These are phyloP conservation scores for Annulohypoxylon maeteangense DNA, from an alignment of 495 filamentous ascomycete genomes.

Conservation along the genomic window DNA sequence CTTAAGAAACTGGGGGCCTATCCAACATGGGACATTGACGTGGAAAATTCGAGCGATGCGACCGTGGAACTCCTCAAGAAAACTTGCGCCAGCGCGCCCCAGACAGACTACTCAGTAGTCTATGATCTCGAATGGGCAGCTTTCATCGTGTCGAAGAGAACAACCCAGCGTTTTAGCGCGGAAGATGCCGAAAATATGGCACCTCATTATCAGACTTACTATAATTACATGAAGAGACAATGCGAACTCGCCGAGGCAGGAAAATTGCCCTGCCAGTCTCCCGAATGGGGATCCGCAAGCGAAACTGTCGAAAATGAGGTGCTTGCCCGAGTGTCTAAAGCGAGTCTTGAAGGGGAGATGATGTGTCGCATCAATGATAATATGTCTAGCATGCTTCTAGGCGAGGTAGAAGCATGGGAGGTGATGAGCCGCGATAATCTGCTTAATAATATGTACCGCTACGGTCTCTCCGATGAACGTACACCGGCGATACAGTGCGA, in stretches of 20 bases:
- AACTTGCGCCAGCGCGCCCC: slow-evolving; percentile 24
- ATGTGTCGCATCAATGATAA: slow-evolving; percentile 49
- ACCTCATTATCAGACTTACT: slow-evolving; percentile 36
- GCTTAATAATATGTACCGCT: slow-evolving; percentile 55
- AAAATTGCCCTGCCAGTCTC: slow-evolving; percentile 40
- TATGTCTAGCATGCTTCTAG: slow-evolving; percentile 51
- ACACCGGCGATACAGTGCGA: slow-evolving; percentile 43
- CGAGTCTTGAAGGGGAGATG: slow-evolving; percentile 45
- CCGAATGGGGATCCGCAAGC: slow-evolving; percentile 34
- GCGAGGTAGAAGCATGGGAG: slow-evolving; percentile 55
- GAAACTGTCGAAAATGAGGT: slow-evolving; percentile 37
- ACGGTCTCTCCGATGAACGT: slow-evolving; percentile 49
- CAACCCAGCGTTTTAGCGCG: slow-evolving; percentile 30
- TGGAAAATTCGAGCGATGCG: slow-evolving; percentile 41
- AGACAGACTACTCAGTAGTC: slow-evolving; percentile 39
- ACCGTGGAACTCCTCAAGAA: slow-evolving; percentile 27
- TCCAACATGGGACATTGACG: slow-evolving; percentile 41
- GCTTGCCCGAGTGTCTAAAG: slow-evolving; percentile 35
- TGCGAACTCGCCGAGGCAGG: slow-evolving; percentile 33
- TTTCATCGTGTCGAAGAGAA: slow-evolving; percentile 44
- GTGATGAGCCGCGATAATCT: slow-evolving; percentile 55
- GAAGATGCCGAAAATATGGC: slow-evolving; percentile 39
- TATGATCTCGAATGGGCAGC: slow-evolving; percentile 43
- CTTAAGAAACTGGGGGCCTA: slow-evolving; percentile 39
- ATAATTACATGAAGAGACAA: slow-evolving; percentile 44